A percentile compares a stretch with the other conserved stretches of the same genome.
Conservation (phyloP, 352 stramenopile genomes). For the Elongisporangium undulatum region DNA sequence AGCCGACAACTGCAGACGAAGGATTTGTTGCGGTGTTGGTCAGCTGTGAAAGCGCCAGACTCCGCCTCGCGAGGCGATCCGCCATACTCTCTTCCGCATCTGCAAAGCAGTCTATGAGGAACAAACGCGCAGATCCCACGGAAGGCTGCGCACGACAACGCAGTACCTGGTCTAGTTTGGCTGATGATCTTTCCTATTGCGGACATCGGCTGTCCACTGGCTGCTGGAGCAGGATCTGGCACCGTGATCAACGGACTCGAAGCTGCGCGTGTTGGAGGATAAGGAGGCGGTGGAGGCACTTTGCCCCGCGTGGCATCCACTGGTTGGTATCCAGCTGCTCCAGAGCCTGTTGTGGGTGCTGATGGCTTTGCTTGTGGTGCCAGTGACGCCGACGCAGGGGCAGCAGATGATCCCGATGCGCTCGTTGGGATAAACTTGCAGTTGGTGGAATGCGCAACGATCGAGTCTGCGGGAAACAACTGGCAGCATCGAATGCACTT, state of each 20-base stretch:
- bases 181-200: too few species aligned
- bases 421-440: slow-evolving; percentile 46
- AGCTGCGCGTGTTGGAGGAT: slow-evolving; percentile 25
- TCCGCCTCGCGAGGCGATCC: slow-evolving; percentile 44
- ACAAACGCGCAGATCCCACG: not conserved
- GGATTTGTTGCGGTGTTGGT: slow-evolving; percentile 19
- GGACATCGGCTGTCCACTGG: too few species aligned
- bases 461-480: slow-evolving; percentile 65
- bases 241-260: not conserved
- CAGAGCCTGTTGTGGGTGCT: not conserved
- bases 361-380: not conserved
- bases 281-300: slow-evolving; percentile 44
- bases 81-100: not conserved
- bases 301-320: slow-evolving; percentile 6
- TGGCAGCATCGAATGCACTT: slow-evolving; percentile 83
- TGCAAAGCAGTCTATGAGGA: not conserved
- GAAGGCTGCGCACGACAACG: not conserved
- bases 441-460: slow-evolving; percentile 64
- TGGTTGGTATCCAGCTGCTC: not conserved
- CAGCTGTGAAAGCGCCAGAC: slow-evolving; percentile 56
- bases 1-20: not conserved
- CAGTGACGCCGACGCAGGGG: not conserved
- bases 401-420: not conserved
- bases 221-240: not conserved
- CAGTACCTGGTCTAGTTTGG: not conserved